Percentiles rank a stretch among this genome's conserved stretches.
Conservation (phyloP, 2,329 filamentous ascomycete genomes). For the Lecanicillium sp. region DNA sequence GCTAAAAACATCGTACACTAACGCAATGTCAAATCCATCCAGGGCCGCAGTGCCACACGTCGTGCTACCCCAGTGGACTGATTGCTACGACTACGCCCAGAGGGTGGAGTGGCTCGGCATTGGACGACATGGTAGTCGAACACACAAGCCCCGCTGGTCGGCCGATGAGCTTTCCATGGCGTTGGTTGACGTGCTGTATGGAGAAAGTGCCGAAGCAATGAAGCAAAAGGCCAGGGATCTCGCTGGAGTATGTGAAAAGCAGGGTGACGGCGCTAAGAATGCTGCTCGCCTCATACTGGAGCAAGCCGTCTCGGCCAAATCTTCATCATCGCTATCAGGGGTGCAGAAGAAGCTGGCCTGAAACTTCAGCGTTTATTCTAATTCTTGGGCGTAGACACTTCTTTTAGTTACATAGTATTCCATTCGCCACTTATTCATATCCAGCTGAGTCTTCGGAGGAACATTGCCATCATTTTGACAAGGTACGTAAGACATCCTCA, state of each 20-base stretch:
- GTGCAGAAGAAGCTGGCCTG: too few relatives aligned
- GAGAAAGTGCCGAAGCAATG: constrained; percentile 5
- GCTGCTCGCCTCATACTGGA: constrained; percentile 7
- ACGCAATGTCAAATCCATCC: constrained; percentile 25
- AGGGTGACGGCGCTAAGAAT: constrained; percentile 20
- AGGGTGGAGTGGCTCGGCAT: constrained; percentile 35
- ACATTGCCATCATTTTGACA: too few relatives aligned
- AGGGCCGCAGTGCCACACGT: constrained; percentile 38
- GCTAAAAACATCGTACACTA: constrained; percentile 33
- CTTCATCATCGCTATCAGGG: too few relatives aligned
- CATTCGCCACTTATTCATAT: too few relatives aligned
- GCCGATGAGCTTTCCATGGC: constrained; percentile 12
- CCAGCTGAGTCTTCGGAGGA: too few relatives aligned
- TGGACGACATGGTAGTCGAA: constrained; percentile 21
- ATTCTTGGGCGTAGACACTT: too few relatives aligned
- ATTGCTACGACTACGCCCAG: constrained; percentile 38
- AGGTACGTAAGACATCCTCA: too few relatives aligned
- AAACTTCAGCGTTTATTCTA: too few relatives aligned
- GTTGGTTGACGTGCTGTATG: constrained; percentile 12
- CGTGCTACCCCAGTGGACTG: constrained; percentile 35
- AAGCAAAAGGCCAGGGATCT: constrained; percentile 9
- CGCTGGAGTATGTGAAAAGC: constrained; percentile 7
- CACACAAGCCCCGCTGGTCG: constrained; percentile 15
- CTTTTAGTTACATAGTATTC: too few relatives aligned
- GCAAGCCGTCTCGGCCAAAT: too few relatives aligned